Evolutionary conservation across 2,329 filamentous ascomycete species (phyloP).

Genomic region (Escovopsis sp.): DNA sequence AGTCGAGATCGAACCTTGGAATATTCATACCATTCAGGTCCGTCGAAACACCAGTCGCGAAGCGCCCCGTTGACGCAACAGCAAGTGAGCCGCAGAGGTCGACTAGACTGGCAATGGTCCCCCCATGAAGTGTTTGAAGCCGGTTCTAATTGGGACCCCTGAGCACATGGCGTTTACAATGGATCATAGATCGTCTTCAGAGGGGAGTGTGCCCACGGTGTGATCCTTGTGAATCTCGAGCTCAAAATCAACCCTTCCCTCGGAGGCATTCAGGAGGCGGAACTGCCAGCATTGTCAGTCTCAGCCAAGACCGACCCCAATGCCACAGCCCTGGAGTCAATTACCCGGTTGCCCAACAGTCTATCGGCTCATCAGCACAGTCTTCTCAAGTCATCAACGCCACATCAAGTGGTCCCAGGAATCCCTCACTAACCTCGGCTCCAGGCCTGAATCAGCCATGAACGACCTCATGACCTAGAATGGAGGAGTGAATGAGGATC

Average conservation of each 20-base stretch:
- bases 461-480: constrained; percentile 72
- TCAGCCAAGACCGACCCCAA: background rate
- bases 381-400: background rate
- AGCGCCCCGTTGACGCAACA: constrained; percentile 48
- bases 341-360: constrained; percentile 14
- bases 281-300: constrained; percentile 32
- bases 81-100: constrained; percentile 51
- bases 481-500: background rate
- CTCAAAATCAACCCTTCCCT: constrained; percentile 61
- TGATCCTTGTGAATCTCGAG: constrained; percentile 61
- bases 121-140: constrained; percentile 61
- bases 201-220: constrained; percentile 36
- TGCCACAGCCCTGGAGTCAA: background rate
- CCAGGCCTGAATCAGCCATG: constrained; percentile 69
- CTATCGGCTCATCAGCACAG: constrained; percentile 6
- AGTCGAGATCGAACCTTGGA: background rate
- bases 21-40: constrained; percentile 40
- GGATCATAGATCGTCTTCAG: background rate
- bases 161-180: background rate
- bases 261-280: constrained; percentile 46
- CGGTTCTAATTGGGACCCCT: constrained; percentile 43
- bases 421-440: constrained; percentile 53
- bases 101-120: constrained; percentile 64
- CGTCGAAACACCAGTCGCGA: constrained; percentile 49
- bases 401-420: background rate